Conservation (phyloP, 2,329 filamentous ascomycete species). For the Fusarium scirpi region DNA sequence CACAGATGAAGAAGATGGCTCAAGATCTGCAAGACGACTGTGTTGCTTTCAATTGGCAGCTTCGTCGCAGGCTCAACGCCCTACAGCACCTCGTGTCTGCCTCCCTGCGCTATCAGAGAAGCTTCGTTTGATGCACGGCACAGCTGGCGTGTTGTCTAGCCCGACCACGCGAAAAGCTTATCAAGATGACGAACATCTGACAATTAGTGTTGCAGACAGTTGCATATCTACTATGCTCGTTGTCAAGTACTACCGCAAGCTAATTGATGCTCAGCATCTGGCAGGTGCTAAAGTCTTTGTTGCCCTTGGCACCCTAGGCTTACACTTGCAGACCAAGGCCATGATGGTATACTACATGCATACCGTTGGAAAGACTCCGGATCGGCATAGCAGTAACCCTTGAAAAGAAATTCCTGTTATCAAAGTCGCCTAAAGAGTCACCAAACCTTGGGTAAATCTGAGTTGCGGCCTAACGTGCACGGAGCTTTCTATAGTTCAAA, state of each 20-base stretch:
- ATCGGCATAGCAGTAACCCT: constrained; percentile 13
- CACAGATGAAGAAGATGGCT: constrained; percentile 12
- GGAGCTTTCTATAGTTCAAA: constrained; percentile 29
- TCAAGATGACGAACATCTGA: constrained; percentile 6
- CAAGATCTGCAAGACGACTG: constrained; percentile 25
- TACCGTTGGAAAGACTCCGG: constrained; percentile 17
- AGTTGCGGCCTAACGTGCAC: constrained; percentile 30
- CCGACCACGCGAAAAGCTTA: background rate
- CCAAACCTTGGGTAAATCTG: constrained; percentile 8
- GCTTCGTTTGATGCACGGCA: background rate
- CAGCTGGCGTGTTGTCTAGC: background rate
- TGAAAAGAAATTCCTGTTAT: constrained; percentile 22
- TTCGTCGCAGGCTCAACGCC: constrained; percentile 26
- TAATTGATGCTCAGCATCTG: background rate
- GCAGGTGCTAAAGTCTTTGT: background rate
- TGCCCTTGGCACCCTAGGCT: background rate
- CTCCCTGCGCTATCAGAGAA: background rate
- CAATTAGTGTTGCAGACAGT: constrained; percentile 3
- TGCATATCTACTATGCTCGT: constrained; percentile 7
- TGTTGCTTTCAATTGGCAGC: constrained; percentile 20
- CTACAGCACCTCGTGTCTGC: background rate
- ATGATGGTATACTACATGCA: constrained; percentile 5
- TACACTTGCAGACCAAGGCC: background rate
- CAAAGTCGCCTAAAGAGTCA: background rate
- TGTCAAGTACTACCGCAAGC: background rate